These are phyloP conservation scores for Solanum chiquidenum DNA, from an alignment of 257 asterid species.

Conservation along the genomic window DNA sequence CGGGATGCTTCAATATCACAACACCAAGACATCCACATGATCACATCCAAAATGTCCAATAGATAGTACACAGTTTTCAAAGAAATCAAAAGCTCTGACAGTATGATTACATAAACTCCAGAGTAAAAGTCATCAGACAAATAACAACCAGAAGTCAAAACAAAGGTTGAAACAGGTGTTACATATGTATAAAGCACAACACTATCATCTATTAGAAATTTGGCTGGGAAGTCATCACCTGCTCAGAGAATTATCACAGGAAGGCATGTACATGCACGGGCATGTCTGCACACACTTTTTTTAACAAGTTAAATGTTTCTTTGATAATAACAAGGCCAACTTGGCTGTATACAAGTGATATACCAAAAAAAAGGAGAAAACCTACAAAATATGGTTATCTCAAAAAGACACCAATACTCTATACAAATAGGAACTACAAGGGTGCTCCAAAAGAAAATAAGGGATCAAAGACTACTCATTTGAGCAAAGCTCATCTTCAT, in stretches of 20 bases:
- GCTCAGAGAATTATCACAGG: neutral
- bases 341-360: neutral
- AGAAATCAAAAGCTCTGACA: conserved; percentile 2
- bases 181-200: neutral
- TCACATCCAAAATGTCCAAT: neutral
- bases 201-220: neutral
- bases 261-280: neutral
- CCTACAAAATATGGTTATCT: neutral
- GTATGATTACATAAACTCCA: neutral
- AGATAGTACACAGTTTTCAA: neutral
- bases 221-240: neutral
- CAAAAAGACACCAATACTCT: neutral
- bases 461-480: neutral
- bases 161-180: neutral
- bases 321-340: neutral
- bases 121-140: neutral
- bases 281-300: neutral
- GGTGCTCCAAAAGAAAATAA: neutral
- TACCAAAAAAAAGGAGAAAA: neutral
- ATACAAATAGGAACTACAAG: neutral
- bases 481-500: neutral
- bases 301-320: neutral
- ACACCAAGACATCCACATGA: neutral
- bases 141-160: neutral
- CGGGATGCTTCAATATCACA: conserved; percentile 9